A percentile compares a stretch with the other conserved stretches of the same genome.
Conservation (phyloP, 306 rosid genomes). For the Delonix regia region DNA sequence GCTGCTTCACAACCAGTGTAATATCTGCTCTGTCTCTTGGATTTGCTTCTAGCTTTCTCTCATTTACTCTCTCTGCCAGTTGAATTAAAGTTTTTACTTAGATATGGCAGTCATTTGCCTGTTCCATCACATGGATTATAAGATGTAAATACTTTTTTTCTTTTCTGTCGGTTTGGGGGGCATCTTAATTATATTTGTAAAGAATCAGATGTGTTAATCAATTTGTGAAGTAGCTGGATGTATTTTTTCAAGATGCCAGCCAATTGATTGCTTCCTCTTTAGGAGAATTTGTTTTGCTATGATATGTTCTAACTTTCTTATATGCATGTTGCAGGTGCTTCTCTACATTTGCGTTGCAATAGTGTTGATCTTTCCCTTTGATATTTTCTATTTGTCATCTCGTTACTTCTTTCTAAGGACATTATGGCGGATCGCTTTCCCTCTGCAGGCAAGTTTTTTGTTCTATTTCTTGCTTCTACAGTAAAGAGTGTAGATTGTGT, state of each 20-base stretch:
- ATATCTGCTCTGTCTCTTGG: slow-evolving; percentile 39
- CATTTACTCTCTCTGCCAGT: slow-evolving; percentile 7
- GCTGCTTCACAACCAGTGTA: slow-evolving; percentile 96
- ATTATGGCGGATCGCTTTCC: slow-evolving; percentile 80
- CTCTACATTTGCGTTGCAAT: slow-evolving; percentile 80
- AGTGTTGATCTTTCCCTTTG: slow-evolving; percentile 88
- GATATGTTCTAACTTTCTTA: slow-evolving; percentile 41
- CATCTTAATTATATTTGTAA: slow-evolving; percentile 17
- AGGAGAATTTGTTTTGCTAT: slow-evolving; percentile 15
- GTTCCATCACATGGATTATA: slow-evolving; percentile 5
- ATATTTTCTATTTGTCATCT: slow-evolving; percentile 88
- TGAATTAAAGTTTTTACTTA: slow-evolving; percentile 26
- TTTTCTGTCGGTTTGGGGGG: not conserved
- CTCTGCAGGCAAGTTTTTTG: slow-evolving; percentile 81
- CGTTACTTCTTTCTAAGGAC: slow-evolving; percentile 92
- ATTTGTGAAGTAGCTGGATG: slow-evolving; percentile 9
- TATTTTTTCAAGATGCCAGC: slow-evolving; percentile 17
- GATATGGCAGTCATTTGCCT: slow-evolving; percentile 20
- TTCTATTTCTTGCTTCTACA: not conserved
- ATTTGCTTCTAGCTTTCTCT: slow-evolving; percentile 32
- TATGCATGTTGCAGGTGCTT: slow-evolving; percentile 75
- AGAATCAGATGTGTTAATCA: slow-evolving; percentile 28
- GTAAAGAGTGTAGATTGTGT: not conserved
- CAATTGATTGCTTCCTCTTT: slow-evolving; percentile 31
- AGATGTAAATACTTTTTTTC: not conserved